A percentile compares a stretch with the other conserved stretches of the same genome.
phyloP scores from a whole-genome alignment of 2,329 filamentous ascomycete species.

The Penicillium sp. region DNA sequence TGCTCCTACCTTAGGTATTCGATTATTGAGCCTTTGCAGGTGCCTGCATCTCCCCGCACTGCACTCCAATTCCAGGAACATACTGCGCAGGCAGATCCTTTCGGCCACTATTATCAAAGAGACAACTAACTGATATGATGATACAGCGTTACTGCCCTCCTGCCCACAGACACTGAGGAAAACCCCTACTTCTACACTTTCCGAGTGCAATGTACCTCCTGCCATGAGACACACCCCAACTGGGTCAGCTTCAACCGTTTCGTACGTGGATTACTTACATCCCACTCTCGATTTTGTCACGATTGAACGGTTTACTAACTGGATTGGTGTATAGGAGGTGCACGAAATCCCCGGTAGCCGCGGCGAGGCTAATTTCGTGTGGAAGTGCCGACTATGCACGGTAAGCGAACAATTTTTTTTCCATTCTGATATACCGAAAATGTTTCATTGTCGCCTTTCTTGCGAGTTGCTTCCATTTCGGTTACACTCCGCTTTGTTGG shows the following conservation, averaged over 20 bases:
- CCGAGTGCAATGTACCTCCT: conserved; percentile 97
- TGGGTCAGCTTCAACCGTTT: conserved; percentile 83
- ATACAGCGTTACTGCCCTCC: conserved; percentile 80
- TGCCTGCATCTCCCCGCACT: conserved; percentile 13
- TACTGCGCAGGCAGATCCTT: neutral
- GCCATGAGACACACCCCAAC: conserved; percentile 85
- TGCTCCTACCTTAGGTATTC: neutral
- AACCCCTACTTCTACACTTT: conserved; percentile 95
- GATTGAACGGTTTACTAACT: neutral
- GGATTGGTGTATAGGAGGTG: conserved; percentile 62
- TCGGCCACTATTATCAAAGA: neutral
- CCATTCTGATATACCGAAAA: no score
- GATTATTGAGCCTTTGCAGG: neutral
- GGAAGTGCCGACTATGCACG: conserved; percentile 98
- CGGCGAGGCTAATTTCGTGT: conserved; percentile 98
- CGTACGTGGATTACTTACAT: conserved; percentile 54
- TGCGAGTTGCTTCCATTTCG: neutral
- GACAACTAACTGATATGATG: conserved; percentile 11
- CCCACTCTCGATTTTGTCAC: neutral
- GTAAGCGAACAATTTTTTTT: conserved; percentile 48
- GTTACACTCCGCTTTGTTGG: neutral
- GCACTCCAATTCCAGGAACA: neutral
- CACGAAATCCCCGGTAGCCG: conserved; percentile 91
- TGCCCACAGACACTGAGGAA: conserved; percentile 76
- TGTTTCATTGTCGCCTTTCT: neutral